Base-by-base conservation (phyloP, 768 basidiomycete genomes). In the Zangia roseola region DNA sequence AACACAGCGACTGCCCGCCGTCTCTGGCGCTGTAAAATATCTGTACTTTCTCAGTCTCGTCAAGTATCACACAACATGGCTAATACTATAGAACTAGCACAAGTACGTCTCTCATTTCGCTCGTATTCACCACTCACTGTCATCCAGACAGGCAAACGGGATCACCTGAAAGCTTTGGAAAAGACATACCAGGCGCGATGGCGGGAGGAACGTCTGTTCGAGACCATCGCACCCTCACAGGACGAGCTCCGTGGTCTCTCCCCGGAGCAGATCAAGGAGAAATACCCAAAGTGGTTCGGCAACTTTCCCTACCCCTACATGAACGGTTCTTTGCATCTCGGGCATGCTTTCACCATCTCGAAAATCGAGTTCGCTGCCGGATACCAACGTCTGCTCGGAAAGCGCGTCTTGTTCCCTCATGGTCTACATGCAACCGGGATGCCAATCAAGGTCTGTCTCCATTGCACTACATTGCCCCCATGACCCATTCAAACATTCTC, bases 341-440 rank as follows among this genome's bases (percentile, higher is more conserved):
- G 97, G 20, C 97, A 99, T 71, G 95, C 89, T 1, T 99, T 99
- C 72, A 94, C 94, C 34, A 91, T 98, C 71, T 93, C 91, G 47
- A 99, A 99, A 74, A 86, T 98, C 67, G 97, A 99, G 67, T 99
- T 98, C 60, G 83, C 85, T 1, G 88, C 95, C 30, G 97, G 97
- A 24, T 98, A 90, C 70, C 86, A 99, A 71, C 79, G 95, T 36
- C 85, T 99, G 88, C 66, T 94, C 55, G 95, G 97, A 43, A 97
- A 97, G 73, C 79, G 91, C 14, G 92, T 88, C 24, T 71, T 99
- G 57, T 98, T 97, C 73, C 97, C 97, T n/a, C 88, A 94, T 62
- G 97, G 91, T 40, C 90, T 97, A 70, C 97, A 99, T 72, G 91
- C 89, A 59, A 99, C 97, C 6, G 97, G 97, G 28, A 89, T 99